Conservation (phyloP, 2,329 filamentous ascomycete genomes). For the Pyricularia sp. region DNA sequence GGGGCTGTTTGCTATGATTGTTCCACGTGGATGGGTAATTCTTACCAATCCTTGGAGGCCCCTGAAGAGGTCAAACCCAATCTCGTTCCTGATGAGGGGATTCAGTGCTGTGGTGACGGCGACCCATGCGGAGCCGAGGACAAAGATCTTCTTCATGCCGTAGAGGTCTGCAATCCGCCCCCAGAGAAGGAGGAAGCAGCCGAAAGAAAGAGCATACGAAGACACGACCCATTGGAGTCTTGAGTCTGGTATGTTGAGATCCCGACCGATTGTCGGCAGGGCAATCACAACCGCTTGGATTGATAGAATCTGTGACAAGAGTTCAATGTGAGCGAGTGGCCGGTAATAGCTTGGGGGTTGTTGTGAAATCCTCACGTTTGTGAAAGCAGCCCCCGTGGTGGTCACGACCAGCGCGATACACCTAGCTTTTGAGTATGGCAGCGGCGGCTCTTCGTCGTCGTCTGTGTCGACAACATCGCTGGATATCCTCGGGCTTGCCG, state of each 20-base stretch:
- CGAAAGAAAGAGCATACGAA: constrained; percentile 55
- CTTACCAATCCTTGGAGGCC: constrained; percentile 53
- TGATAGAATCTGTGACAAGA: constrained; percentile 26
- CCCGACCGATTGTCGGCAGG: constrained; percentile 49
- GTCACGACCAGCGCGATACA: constrained; percentile 46
- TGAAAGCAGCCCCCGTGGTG: constrained; percentile 44
- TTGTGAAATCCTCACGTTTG: constrained; percentile 30
- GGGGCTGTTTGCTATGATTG: background rate
- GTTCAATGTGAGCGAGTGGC: background rate
- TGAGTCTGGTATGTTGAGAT: constrained; percentile 45
- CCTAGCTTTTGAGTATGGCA: constrained; percentile 33
- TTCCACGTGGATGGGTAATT: background rate
- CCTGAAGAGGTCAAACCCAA: constrained; percentile 57
- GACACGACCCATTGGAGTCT: constrained; percentile 59
- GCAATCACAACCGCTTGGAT: constrained; percentile 53
- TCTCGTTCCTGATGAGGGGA: constrained; percentile 57
- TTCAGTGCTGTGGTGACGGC: constrained; percentile 48
- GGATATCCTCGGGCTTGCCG: background rate
- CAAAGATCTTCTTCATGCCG: constrained; percentile 56
- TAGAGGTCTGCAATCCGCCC: constrained; percentile 59
- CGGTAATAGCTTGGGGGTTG: too few species aligned
- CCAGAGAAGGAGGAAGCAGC: constrained; percentile 60
- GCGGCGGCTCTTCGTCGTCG: background rate
- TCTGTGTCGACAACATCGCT: background rate
- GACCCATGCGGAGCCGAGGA: constrained; percentile 55